Evolutionary conservation across 352 stramenopile species (phyloP), one percentile per base, ranked within the genome.

Genomic region (Pythium aquatile): DNA sequence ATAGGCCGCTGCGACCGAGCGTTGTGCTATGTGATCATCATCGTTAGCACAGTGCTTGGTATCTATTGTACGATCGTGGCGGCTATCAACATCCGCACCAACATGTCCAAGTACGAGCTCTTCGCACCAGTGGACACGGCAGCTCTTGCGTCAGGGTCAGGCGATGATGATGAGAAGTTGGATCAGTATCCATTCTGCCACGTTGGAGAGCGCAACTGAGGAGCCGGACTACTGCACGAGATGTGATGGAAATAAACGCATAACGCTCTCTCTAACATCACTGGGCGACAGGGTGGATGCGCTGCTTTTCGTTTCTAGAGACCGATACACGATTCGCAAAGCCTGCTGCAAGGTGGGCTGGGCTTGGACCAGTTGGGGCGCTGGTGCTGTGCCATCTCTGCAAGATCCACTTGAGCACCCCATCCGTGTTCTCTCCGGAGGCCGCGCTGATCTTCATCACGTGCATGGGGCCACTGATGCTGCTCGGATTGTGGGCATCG

Each of bases 141-240:
- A 2, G 49, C 72, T 11, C 17, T 49, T 4, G 29, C 54, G 7
- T 24, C 46, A 14, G 7, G 8, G 2, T 30, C 17, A 16, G 29
- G 64, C 44, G 66, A 68, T 32, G 46, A 68, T 5, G 48, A 42
- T 3, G 53, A 57, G 24, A 57, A 56, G 33, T 32, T 63, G 46
- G 79, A 87, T 40, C 61, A 73, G 37, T 91, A 80, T 40, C 83
- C 83, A 4, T 88, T 75, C 54, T 91, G 82, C 55, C 72, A 83
- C 64, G 68, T 81, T 60, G 82, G 78, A 26, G 78, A 88, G 61
- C 74, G 77, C 8, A 88, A 88, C 57, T 88, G 74, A 79, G 14
- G 61, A 26, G 13, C 1, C 4, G 52, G 14, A 35, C 16, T 55
- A 46, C 8, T 37, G 28, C 33, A 35, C 51, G 7, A 3, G 13